Conservation (phyloP, 768 basidiomycete genomes). For the Naganishia randhawae region DNA sequence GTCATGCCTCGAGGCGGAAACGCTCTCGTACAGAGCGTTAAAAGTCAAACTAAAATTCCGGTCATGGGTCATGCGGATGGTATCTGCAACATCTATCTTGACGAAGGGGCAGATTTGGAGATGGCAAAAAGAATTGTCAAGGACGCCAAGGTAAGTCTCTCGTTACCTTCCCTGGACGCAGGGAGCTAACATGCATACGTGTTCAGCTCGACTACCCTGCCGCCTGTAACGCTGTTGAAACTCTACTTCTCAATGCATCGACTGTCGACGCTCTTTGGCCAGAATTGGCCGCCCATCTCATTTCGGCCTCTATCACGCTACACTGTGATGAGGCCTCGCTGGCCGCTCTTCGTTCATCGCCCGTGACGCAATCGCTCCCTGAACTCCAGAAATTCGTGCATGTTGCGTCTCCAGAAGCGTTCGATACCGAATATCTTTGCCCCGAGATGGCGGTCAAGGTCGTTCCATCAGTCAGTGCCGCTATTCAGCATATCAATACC, state of each 20-base stretch:
- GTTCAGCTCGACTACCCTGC: conserved; percentile 87
- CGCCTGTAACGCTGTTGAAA: conserved; percentile 91
- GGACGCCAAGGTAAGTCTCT: conserved; percentile 75
- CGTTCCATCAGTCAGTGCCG: conserved; percentile 66
- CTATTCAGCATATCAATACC: conserved; percentile 82
- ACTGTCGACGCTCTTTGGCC: conserved; percentile 75
- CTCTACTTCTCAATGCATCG: conserved; percentile 74
- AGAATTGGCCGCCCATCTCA: conserved; percentile 69
- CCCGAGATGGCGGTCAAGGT: conserved; percentile 75
- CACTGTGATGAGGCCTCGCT: conserved; percentile 71
- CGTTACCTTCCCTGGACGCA: neutral
- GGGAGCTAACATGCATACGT: neutral
- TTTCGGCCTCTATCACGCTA: conserved; percentile 64
- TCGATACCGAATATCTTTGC: conserved; percentile 81
- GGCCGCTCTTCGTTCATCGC: conserved; percentile 54
- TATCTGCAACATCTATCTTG: conserved; percentile 82
- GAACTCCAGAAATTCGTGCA: conserved; percentile 52
- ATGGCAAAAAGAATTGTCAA: conserved; percentile 79
- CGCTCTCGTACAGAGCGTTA: conserved; percentile 78
- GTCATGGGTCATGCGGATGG: conserved; percentile 99
- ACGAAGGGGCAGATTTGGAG: conserved; percentile 69
- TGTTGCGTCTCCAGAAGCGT: conserved; percentile 62
- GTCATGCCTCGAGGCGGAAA: conserved; percentile 97
- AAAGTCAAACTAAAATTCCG: conserved; percentile 83
- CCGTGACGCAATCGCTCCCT: conserved; percentile 31